Percentiles rank a stretch among this genome's conserved stretches.
Evolutionary conservation across 352 stramenopile genomes (phyloP).

Genomic region (Phytophthora litchii): DNA sequence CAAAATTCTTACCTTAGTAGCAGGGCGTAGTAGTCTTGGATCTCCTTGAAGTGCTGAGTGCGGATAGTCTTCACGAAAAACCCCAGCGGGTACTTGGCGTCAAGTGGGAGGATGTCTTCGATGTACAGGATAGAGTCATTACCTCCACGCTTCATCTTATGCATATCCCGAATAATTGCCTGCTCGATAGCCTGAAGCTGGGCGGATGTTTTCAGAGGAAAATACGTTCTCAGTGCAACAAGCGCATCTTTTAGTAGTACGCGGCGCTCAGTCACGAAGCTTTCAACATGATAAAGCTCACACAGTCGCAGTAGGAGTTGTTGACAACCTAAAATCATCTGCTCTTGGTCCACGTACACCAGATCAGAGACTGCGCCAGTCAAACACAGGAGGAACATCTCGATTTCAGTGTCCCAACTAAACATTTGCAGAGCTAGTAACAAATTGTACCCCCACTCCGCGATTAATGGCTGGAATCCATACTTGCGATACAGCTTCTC

Average conservation of each 20-base stretch:
- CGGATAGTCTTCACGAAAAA: constrained; percentile 84
- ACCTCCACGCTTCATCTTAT: constrained; percentile 73
- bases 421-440: constrained; percentile 68
- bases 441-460: constrained; percentile 90
- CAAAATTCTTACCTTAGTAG: constrained; percentile 46
- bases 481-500: constrained; percentile 84
- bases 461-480: constrained; percentile 80
- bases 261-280: constrained; percentile 53
- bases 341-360: constrained; percentile 77
- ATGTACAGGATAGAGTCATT: constrained; percentile 80
- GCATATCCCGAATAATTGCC: constrained; percentile 77
- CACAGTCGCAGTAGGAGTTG: constrained; percentile 51
- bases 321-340: constrained; percentile 62
- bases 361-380: constrained; percentile 71
- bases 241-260: constrained; percentile 79
- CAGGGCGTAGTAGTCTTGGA: constrained; percentile 74
- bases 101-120: constrained; percentile 66
- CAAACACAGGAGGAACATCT: constrained; percentile 78
- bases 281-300: constrained; percentile 61
- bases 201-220: constrained; percentile 72
- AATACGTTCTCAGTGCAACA: constrained; percentile 75
- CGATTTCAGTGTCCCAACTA: constrained; percentile 79
- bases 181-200: constrained; percentile 83
- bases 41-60: constrained; percentile 85
- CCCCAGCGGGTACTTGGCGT: constrained; percentile 53